Conservation (phyloP, 2,329 filamentous ascomycete species). For the Leptographium radiaticola region DNA sequence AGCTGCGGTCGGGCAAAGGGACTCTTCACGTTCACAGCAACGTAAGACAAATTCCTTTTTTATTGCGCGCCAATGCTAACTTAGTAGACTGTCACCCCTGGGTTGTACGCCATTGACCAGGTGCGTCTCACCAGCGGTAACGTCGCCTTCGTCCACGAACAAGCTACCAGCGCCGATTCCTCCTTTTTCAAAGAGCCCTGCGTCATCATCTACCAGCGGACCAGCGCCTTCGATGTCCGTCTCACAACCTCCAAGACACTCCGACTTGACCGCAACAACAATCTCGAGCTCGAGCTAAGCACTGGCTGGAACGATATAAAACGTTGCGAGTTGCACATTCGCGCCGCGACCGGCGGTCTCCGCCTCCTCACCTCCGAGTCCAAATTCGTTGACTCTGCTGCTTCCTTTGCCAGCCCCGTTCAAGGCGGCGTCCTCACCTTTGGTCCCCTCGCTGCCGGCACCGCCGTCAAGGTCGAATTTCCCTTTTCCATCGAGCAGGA, state of each 20-base stretch:
- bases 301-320: conserved; percentile 62
- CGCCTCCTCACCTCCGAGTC: conserved; percentile 50
- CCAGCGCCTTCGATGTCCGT: conserved; percentile 54
- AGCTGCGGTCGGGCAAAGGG: conserved; percentile 41
- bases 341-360: conserved; percentile 52
- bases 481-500: conserved; percentile 80
- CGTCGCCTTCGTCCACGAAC: conserved; percentile 52
- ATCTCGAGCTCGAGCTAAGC: conserved; percentile 58
- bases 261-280: conserved; percentile 67
- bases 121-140: conserved; percentile 53
- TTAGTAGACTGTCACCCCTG: conserved; percentile 48
- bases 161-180: conserved; percentile 16
- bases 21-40: conserved; percentile 31
- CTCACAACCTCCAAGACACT: conserved; percentile 56
- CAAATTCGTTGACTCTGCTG: conserved; percentile 31
- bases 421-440: conserved; percentile 42
- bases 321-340: conserved; percentile 46
- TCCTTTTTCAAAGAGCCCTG: conserved; percentile 44
- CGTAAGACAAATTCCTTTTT: conserved; percentile 21
- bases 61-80: background rate
- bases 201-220: conserved; percentile 61
- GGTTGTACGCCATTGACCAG: conserved; percentile 62
- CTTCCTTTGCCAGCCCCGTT: conserved; percentile 26
- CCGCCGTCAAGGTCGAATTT: conserved; percentile 46
- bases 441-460: conserved; percentile 28